Percentiles rank a stretch among this genome's conserved stretches.
These are phyloP conservation scores for Dothistroma pini DNA, from an alignment of 2,329 filamentous ascomycete species.

Conservation along the genomic window DNA sequence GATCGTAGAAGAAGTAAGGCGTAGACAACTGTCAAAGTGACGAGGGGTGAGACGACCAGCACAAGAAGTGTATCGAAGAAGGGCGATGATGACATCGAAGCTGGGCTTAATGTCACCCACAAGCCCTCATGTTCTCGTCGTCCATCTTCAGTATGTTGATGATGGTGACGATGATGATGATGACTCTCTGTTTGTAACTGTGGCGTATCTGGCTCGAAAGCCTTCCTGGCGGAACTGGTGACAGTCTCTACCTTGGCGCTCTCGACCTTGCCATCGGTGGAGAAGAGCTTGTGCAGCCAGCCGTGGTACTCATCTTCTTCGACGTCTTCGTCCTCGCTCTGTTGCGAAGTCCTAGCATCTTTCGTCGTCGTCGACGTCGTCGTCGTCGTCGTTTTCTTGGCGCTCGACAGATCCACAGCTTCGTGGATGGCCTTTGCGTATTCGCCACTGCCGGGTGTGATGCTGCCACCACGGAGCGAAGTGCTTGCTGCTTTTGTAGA, in stretches of 20 bases:
- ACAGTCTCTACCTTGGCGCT: constrained; percentile 11
- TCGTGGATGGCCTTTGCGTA: constrained; percentile 50
- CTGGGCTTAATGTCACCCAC: constrained; percentile 95
- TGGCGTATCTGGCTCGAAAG: constrained; percentile 12
- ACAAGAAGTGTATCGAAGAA: constrained; percentile 97
- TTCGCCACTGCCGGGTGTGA: constrained; percentile 69
- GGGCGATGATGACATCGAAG: constrained; percentile 79
- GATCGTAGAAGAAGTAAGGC: constrained; percentile 81
- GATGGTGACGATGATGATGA: constrained; percentile 8
- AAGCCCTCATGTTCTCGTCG: constrained; percentile 64
- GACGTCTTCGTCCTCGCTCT: constrained; percentile 9
- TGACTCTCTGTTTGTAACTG: constrained; percentile 11
- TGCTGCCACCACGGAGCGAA: constrained; percentile 58
- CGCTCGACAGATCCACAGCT: constrained; percentile 20
- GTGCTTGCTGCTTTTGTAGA: constrained; percentile 28
- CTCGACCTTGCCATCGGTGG: constrained; percentile 12
- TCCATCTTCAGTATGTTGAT: constrained; percentile 8
- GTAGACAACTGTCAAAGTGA: constrained; percentile 91
- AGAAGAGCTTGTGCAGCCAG: constrained; percentile 30
- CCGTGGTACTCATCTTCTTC: constrained; percentile 17
- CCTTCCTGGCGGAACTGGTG: constrained; percentile 11
- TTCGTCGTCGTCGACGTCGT: constrained; percentile 13
- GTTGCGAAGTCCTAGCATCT: constrained; percentile 17
- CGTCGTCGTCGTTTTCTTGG: constrained; percentile 13
- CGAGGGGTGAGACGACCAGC: constrained; percentile 87